Evolutionary conservation across 352 stramenopile genomes (phyloP).

Genomic region (Phytophthora foliorum): DNA sequence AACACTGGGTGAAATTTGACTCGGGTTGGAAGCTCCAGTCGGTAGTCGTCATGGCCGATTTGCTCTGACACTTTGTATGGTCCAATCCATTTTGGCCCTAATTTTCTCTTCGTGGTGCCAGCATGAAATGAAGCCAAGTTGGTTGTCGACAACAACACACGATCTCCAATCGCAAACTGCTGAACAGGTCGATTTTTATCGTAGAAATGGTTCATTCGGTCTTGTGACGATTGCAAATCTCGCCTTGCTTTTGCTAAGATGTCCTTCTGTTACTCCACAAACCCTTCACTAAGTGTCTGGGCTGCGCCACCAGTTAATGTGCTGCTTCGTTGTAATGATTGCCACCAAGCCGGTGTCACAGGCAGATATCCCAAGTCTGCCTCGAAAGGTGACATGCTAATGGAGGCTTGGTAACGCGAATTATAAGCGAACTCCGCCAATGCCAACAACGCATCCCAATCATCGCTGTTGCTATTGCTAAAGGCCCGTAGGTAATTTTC

Average conservation of each 20-base stretch:
- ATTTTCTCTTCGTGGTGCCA: conserved; percentile 15
- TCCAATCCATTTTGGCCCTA: conserved; percentile 13
- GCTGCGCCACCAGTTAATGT: too few species aligned
- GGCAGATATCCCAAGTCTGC: conserved; percentile 20
- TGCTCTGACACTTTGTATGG: background rate
- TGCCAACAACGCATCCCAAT: conserved; percentile 16
- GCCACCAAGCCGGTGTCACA: background rate
- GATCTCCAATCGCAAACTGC: conserved; percentile 9
- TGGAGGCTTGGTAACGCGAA: background rate
- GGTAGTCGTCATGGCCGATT: conserved; percentile 4
- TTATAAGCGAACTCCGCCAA: conserved; percentile 31
- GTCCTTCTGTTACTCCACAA: conserved; percentile 9
- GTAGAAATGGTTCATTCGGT: conserved; percentile 14
- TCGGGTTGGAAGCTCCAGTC: background rate
- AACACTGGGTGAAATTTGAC: conserved; percentile 3
- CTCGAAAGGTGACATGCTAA: background rate
- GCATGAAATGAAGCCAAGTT: conserved; percentile 8
- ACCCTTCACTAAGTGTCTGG: conserved; percentile 1
- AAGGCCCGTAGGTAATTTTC: conserved; percentile 19
- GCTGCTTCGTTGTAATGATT: background rate
- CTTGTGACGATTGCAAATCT: conserved; percentile 2
- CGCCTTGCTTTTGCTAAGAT: background rate
- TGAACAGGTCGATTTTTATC: conserved; percentile 13
- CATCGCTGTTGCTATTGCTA: conserved; percentile 3
- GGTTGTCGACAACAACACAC: conserved; percentile 11